Evolutionary conservation across 345 rosid species (phyloP), one percentile per base, ranked within the genome.

Genomic region (Conringia planisiliqua): DNA sequence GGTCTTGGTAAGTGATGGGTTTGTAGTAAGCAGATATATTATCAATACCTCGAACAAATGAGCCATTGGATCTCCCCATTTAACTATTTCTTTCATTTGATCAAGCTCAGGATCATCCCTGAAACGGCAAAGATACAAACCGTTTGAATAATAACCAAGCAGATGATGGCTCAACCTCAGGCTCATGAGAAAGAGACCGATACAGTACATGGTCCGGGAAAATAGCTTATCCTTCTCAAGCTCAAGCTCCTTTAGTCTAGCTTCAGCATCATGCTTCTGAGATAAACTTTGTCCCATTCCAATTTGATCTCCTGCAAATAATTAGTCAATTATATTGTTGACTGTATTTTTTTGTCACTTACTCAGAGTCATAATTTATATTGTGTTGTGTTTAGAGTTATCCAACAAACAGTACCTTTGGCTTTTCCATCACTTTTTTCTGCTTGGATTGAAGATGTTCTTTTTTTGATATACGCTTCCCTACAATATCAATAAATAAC

Each of bases 261-360:
- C 87, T 78, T 94, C 97, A 39, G 88, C 90, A 79, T 89, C 93
- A 33, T 90, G 83, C 84, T 89, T 94, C 75, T 94, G 98, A 68
- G 97, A 88, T 84, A 94, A 83, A 72, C 98, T 96, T 80, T 93
- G 86, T 95, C 95, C 98, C 97, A 94, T 84, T 94, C 96, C 79
- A 91, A 73, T 51, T 86, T 85, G 69, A 74, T 88, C 76, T 89
- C 95, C 97, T 89, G 82, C 70, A 38, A 42, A 48, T 27, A 35
- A 50, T 59, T 57, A 65, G 64, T 40, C 50, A 56, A 70, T 33
- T 18, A 63, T 13, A 54, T 61, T 54, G 29, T 42, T 70, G 26
- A 35, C 47, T 68, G 32, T 33, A 17, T 42, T 51, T 10, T 39
- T 38, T 14, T 26, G n/a, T n/a, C 54, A 8, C 14, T 6, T 52